Percentiles rank a stretch among this genome's conserved stretches.
phyloP scores from a whole-genome alignment of 2,329 filamentous ascomycete genomes.

The Claviceps sp. region DNA sequence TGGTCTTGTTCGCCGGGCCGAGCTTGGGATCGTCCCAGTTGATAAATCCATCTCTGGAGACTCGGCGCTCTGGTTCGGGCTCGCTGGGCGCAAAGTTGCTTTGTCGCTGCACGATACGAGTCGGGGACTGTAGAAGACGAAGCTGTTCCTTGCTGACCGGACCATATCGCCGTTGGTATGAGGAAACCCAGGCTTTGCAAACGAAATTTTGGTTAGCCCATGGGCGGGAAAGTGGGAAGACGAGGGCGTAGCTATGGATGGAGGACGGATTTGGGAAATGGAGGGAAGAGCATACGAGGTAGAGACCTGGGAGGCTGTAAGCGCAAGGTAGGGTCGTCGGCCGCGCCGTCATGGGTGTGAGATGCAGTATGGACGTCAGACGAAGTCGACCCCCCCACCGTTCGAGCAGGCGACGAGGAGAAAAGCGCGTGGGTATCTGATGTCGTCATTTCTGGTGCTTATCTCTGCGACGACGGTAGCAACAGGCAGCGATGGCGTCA shows the following conservation, averaged over 20 bases:
- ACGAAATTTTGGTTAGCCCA: constrained; percentile 21
- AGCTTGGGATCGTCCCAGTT: constrained; percentile 25
- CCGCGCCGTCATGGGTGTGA: constrained; percentile 4
- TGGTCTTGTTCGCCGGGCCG: constrained; percentile 20
- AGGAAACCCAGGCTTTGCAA: constrained; percentile 35
- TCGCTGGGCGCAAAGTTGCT: constrained; percentile 29
- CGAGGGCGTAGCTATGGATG: too few species aligned
- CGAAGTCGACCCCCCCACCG: constrained; percentile 6
- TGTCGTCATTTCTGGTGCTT: neutral
- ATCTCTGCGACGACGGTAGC: neutral
- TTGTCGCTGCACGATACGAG: constrained; percentile 24
- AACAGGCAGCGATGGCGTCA: constrained; percentile 1
- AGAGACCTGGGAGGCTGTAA: constrained; percentile 16
- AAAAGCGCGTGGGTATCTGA: constrained; percentile 3
- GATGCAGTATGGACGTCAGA: constrained; percentile 5
- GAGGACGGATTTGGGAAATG: neutral
- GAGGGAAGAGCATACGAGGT: constrained; percentile 13
- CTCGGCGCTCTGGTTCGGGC: constrained; percentile 23
- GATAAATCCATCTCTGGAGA: constrained; percentile 36
- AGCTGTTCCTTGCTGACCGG: constrained; percentile 24
- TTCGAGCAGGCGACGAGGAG: constrained; percentile 8
- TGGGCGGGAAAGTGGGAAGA: too few species aligned
- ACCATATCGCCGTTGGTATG: constrained; percentile 30
- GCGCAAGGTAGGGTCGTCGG: constrained; percentile 9
- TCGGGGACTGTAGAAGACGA: constrained; percentile 24